Evolutionary conservation across 148 eudicot species (phyloP).

Genomic region (Spergularia bocconei): DNA sequence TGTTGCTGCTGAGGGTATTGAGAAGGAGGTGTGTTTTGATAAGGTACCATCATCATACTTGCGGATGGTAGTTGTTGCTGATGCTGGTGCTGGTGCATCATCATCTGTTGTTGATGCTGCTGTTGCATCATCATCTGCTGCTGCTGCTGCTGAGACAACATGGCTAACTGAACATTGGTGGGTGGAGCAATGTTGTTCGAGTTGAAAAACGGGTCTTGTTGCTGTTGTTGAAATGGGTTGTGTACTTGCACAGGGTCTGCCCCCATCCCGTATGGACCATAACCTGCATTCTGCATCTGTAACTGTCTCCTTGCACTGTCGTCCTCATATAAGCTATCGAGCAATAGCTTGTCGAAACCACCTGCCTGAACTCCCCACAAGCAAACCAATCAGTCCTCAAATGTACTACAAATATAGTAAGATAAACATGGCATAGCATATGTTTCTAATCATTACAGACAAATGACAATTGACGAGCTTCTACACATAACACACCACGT

Average conservation of each 20-base stretch:
- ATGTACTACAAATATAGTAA: neutral
- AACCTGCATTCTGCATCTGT: constrained; percentile 75
- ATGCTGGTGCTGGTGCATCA: constrained; percentile 30
- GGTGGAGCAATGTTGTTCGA: constrained; percentile 65
- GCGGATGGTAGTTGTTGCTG: constrained; percentile 37
- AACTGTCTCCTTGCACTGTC: constrained; percentile 71
- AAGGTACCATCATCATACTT: constrained; percentile 37
- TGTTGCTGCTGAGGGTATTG: constrained; percentile 47
- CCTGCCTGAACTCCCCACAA: constrained; percentile 50
- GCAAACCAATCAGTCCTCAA: neutral
- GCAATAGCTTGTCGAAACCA: constrained; percentile 80
- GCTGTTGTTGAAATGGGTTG: constrained; percentile 51
- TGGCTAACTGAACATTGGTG: constrained; percentile 77
- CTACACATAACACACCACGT: no score
- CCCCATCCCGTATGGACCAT: constrained; percentile 45
- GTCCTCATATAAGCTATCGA: constrained; percentile 87
- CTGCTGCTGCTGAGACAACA: constrained; percentile 58
- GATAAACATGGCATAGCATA: neutral
- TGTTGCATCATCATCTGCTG: constrained; percentile 37
- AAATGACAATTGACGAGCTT: no score
- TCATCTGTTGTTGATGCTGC: constrained; percentile 43
- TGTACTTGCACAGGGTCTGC: constrained; percentile 34
- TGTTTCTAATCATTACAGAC: no score
- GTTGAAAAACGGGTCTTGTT: constrained; percentile 56
- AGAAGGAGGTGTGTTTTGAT: constrained; percentile 42